These are phyloP conservation scores for Diplodia seriata DNA, from an alignment of 2,329 filamentous ascomycete species.

Conservation along the genomic window DNA sequence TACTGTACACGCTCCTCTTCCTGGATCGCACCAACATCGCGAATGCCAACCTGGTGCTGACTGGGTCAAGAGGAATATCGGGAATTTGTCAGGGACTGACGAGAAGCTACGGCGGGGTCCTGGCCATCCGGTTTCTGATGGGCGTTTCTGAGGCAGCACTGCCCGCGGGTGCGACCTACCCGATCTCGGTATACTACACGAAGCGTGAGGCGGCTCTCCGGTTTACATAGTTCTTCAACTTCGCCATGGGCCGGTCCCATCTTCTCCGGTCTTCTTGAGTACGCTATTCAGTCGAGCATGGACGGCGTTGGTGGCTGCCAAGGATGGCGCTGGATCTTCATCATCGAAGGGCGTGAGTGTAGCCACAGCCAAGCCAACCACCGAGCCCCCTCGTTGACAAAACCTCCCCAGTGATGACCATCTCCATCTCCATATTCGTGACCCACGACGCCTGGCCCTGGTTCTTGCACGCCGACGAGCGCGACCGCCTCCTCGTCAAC, in stretches of 20 bases:
- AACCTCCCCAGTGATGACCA: not conserved
- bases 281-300: conserved; percentile 63
- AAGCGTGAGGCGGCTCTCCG: conserved; percentile 18
- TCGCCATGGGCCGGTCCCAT: conserved; percentile 14
- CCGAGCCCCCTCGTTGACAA: not conserved
- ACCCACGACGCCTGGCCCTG: conserved; percentile 4
- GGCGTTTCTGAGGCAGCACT: conserved; percentile 45
- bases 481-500: conserved; percentile 31
- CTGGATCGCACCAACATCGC: conserved; percentile 41
- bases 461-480: not conserved
- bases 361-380: not conserved
- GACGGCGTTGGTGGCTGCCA: conserved; percentile 58
- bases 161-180: conserved; percentile 39
- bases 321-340: conserved; percentile 47
- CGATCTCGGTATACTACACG: conserved; percentile 24
- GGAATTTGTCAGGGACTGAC: conserved; percentile 44
- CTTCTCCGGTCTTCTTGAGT: conserved; percentile 61
- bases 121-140: conserved; percentile 44
- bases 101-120: conserved; percentile 40
- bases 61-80: conserved; percentile 17
- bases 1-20: conserved; percentile 42
- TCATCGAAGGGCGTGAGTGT: conserved; percentile 40
- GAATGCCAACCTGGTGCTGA: conserved; percentile 46
- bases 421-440: conserved; percentile 1
- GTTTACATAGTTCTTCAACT: conserved; percentile 26